Conservation (phyloP, 176 grass and related monocot genomes). For the Paspalum vaginatum region DNA sequence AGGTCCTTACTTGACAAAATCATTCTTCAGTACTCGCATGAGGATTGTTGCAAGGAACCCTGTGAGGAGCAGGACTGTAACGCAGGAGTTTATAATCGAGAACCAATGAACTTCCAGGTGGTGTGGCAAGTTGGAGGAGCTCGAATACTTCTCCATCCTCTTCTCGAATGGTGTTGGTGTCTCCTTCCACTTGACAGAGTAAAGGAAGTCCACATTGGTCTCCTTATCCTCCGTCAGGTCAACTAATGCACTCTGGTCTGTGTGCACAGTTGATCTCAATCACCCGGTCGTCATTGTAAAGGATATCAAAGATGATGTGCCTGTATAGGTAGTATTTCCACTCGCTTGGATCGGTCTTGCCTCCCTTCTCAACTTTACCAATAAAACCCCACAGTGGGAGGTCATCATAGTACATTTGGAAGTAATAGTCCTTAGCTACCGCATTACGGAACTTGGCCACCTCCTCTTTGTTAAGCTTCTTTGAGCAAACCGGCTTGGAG, state of each 20-base stretch:
- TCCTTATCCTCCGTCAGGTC: slow-evolving; percentile 86
- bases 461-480: slow-evolving; percentile 74
- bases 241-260: slow-evolving; percentile 64
- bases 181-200: slow-evolving; percentile 95
- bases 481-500: slow-evolving; percentile 74
- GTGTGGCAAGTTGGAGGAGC: slow-evolving; percentile 73
- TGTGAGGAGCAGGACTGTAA: slow-evolving; percentile 85
- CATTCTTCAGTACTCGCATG: slow-evolving; percentile 97
- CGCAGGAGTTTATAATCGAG: slow-evolving; percentile 96
- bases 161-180: slow-evolving; percentile 69
- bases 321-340: slow-evolving; percentile 90
- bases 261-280: slow-evolving; percentile 88
- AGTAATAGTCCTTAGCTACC: slow-evolving; percentile 91
- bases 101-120: slow-evolving; percentile 99
- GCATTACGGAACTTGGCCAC: slow-evolving; percentile 73
- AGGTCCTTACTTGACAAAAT: slow-evolving; percentile 85
- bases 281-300: slow-evolving; percentile 80
- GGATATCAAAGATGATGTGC: slow-evolving; percentile 87
- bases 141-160: slow-evolving; percentile 99
- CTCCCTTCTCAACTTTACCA: slow-evolving; percentile 87
- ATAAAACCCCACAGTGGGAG: slow-evolving; percentile 96
- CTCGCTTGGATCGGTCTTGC: slow-evolving; percentile 58
- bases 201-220: slow-evolving; percentile 69
- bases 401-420: slow-evolving; percentile 99
- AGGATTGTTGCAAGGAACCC: slow-evolving; percentile 96